These are phyloP conservation scores for Thuja plicata DNA, from an alignment of 83 land plant species.

Conservation along the genomic window DNA sequence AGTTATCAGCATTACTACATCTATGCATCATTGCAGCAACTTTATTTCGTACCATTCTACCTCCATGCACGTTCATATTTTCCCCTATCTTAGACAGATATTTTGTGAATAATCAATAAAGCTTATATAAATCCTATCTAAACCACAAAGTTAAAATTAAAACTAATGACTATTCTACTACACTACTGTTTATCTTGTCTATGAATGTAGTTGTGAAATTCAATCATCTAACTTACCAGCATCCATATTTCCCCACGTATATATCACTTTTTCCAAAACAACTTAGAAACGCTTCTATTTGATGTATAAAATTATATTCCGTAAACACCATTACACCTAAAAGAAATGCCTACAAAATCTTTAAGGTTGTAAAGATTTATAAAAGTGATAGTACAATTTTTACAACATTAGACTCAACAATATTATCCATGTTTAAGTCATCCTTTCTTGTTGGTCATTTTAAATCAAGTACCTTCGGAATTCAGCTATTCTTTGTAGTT, in stretches of 20 bases:
- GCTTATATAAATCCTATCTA: neutral
- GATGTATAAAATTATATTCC: neutral
- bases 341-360: neutral
- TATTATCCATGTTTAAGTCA: neutral
- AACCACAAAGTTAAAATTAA: neutral
- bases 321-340: neutral
- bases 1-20: neutral
- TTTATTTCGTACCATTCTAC: neutral
- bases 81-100: neutral
- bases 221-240: neutral
- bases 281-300: neutral
- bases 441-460: neutral
- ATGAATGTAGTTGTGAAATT: neutral
- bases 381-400: neutral
- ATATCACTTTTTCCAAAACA: neutral
- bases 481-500: slow-evolving; percentile 69
- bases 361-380: neutral
- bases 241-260: neutral
- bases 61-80: neutral
- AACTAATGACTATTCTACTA: slow-evolving; percentile 17
- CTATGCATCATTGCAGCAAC: neutral
- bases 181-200: neutral
- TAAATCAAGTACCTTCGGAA: slow-evolving; percentile 54
- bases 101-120: neutral
- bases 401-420: neutral